phyloP scores from a whole-genome alignment of 1,284 basidiomycete genomes.

The Macrocybe sp. region DNA sequence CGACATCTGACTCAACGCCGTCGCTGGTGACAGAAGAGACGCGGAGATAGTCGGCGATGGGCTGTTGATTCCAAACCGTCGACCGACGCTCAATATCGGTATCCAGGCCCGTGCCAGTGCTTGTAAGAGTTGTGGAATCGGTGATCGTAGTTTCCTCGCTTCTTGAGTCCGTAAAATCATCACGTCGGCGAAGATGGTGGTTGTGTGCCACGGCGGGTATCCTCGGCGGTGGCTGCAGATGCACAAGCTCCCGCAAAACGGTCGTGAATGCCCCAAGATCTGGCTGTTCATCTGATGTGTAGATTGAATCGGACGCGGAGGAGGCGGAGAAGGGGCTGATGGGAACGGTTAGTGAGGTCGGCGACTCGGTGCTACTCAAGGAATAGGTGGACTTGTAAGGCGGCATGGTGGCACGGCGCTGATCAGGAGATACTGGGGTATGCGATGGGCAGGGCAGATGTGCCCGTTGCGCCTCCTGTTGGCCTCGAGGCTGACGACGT shows the following conservation, averaged over 20 bases:
- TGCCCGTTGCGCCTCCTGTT: too few species aligned
- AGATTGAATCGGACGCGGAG: background rate
- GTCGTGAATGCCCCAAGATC: slow-evolving; percentile 72
- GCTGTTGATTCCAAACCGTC: slow-evolving; percentile 63
- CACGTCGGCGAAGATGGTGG: slow-evolving; percentile 16
- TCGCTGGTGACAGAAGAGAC: background rate
- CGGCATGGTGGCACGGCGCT: too few species aligned
- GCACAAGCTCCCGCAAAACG: slow-evolving; percentile 51
- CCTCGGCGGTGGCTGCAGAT: slow-evolving; percentile 17
- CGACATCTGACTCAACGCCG: background rate
- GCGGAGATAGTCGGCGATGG: slow-evolving; percentile 53
- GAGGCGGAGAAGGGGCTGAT: too few species aligned
- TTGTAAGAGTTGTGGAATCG: slow-evolving; percentile 11
- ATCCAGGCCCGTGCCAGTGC: slow-evolving; percentile 22
- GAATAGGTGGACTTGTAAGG: too few species aligned
- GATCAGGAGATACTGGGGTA: too few species aligned
- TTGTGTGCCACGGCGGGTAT: slow-evolving; percentile 20
- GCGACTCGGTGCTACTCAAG: too few species aligned
- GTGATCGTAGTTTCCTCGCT: too few species aligned
- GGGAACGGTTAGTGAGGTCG: too few species aligned
- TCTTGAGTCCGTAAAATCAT: slow-evolving; percentile 13
- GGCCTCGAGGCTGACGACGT: too few species aligned
- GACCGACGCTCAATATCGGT: slow-evolving; percentile 39
- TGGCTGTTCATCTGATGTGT: slow-evolving; percentile 70
- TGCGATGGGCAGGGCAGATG: too few species aligned